These are phyloP conservation scores for Lotus japonicus DNA, from an alignment of 306 rosid genomes.

Conservation along the genomic window DNA sequence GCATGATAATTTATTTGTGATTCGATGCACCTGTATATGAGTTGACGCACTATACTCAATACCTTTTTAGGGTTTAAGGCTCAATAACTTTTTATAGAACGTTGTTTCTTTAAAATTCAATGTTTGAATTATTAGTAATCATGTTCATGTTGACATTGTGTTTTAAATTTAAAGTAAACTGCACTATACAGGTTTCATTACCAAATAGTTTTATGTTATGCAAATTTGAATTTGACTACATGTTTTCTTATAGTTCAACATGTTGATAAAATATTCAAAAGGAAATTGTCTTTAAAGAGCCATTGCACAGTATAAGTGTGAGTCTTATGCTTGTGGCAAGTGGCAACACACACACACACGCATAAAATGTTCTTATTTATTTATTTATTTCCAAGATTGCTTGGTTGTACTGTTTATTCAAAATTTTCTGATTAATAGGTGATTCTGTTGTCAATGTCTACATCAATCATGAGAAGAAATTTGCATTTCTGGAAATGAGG, in stretches of 20 bases:
- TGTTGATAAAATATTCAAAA: neutral
- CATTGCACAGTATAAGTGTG: neutral
- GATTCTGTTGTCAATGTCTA: slow-evolving; percentile 83
- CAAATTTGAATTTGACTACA: neutral
- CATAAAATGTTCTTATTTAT: neutral
- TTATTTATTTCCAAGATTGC: slow-evolving; percentile 1
- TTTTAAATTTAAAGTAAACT: neutral
- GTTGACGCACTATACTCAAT: neutral
- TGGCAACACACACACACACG: no score
- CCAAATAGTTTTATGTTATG: neutral
- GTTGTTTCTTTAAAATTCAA: neutral
- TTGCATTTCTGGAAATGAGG: slow-evolving; percentile 91
- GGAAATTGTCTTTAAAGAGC: neutral
- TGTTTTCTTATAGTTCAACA: neutral
- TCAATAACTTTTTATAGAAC: neutral
- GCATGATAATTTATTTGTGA: neutral
- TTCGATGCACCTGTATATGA: neutral
- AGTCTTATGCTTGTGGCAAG: neutral
- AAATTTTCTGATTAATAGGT: slow-evolving; percentile 40
- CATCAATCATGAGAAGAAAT: slow-evolving; percentile 83
- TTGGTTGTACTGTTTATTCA: slow-evolving; percentile 18
- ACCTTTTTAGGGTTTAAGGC: no score
- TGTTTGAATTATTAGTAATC: neutral
- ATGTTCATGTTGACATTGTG: neutral
- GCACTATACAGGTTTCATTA: neutral